Evolutionary conservation across 768 basidiomycete species (phyloP).

Genomic region (Gelatoporia subvermispora): DNA sequence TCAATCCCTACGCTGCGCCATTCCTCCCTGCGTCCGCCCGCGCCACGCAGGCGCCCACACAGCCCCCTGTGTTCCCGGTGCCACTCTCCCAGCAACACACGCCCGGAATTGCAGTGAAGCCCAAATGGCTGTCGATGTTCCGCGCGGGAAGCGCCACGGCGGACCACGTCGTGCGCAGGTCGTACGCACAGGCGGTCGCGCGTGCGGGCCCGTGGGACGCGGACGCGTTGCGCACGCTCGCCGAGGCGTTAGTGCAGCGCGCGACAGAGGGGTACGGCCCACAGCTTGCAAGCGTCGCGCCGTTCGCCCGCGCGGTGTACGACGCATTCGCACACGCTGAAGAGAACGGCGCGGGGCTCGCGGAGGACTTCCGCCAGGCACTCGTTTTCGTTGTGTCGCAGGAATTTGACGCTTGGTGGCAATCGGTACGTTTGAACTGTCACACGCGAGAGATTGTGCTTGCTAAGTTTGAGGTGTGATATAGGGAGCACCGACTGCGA

Average conservation of each 20-base stretch:
- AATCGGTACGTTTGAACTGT: constrained; percentile 3
- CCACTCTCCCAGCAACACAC: background rate
- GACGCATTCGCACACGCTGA: background rate
- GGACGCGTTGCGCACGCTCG: constrained; percentile 4
- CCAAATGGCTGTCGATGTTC: constrained; percentile 7
- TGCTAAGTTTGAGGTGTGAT: background rate
- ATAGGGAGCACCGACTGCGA: background rate
- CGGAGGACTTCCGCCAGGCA: background rate
- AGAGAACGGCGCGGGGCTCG: background rate
- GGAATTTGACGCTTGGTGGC: constrained; percentile 10
- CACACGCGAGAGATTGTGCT: background rate
- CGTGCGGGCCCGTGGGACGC: constrained; percentile 6
- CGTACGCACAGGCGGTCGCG: constrained; percentile 7
- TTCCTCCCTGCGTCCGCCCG: constrained; percentile 8
- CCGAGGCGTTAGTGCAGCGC: constrained; percentile 4
- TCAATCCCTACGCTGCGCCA: constrained; percentile 8
- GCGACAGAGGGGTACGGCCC: constrained; percentile 3
- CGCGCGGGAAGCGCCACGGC: constrained; percentile 1
- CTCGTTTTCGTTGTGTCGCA: constrained; percentile 1
- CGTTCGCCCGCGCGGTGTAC: constrained; percentile 6
- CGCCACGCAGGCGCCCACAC: background rate
- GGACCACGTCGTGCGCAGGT: background rate
- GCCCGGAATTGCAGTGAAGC: background rate
- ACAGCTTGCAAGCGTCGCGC: constrained; percentile 1
- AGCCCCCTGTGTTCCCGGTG: background rate